Evolutionary conservation across 2,329 filamentous ascomycete species (phyloP).

Genomic region (Penicillium sp.): DNA sequence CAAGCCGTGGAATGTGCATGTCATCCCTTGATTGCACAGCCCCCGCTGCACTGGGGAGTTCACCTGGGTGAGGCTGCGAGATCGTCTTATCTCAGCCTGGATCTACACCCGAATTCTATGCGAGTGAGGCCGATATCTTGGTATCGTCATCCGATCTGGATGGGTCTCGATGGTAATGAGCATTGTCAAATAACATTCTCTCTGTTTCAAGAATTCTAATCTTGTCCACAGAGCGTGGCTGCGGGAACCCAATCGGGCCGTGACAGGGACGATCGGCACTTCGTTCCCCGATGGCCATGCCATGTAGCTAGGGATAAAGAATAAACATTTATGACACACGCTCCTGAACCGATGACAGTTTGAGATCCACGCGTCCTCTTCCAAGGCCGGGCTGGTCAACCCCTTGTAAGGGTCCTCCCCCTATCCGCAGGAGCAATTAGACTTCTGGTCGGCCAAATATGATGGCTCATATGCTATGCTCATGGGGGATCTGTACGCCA

Average conservation of each 20-base stretch:
- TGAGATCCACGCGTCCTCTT: constrained; percentile 13
- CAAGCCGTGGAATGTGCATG: constrained; percentile 22
- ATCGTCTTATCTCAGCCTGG: background rate
- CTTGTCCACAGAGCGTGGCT: background rate
- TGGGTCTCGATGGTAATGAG: too few species aligned
- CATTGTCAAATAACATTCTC: too few species aligned
- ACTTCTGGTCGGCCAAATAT: constrained; percentile 11
- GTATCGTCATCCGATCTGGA: too few species aligned
- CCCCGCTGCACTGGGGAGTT: constrained; percentile 12
- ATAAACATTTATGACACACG: constrained; percentile 1
- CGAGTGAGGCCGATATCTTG: too few species aligned
- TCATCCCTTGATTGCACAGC: constrained; percentile 29
- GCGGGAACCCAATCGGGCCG: background rate
- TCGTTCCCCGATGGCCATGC: constrained; percentile 1
- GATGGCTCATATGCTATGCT: constrained; percentile 26
- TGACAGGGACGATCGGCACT: constrained; percentile 3
- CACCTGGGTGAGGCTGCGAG: constrained; percentile 10
- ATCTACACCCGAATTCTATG: background rate
- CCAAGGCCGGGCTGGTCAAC: background rate
- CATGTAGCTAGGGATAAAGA: constrained; percentile 5
- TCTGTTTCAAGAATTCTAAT: background rate
- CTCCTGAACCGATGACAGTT: constrained; percentile 3
- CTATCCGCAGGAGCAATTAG: background rate
- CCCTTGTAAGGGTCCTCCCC: background rate
- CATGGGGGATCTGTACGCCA: constrained; percentile 3